Base-by-base conservation (phyloP, 805 yeast species). In the Myxozyma nipponensis region DNA sequence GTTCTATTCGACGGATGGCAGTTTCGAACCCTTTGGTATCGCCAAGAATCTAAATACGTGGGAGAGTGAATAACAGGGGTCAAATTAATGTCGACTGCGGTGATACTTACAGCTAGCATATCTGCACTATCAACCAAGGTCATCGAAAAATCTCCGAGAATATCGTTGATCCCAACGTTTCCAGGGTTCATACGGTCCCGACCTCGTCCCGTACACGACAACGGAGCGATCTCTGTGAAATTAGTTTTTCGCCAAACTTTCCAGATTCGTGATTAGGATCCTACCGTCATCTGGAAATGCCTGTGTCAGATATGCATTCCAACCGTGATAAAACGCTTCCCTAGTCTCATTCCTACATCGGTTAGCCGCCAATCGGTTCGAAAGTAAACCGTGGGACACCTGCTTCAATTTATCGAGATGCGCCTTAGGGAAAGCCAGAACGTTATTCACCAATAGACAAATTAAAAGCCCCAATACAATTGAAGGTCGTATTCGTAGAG, bases 71-170 rank as follows among this genome's bases (percentile, higher is more conserved):
- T n/a, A n/a, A n/a, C n/a, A n/a, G n/a, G n/a, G n/a, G n/a, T n/a
- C n/a, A n/a, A n/a, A n/a, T n/a, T n/a, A n/a, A n/a, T n/a, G n/a
- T n/a, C n/a, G 10, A 18, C 26, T 7, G 10, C 10, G 22, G 18
- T 5, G n/a, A 6, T 15, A 35, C 56, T 4, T 21, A 90, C 74
- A 4, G 90, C 82, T 52, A 86, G 76, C 13, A 91, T 82, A 54
- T 93, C 95, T 37, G 91, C 65, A 13, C 85, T 76, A 65, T 90
- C 98, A 24, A 90, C 70, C 42, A 89, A 67, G 0, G 96, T 87
- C 59, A 83, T 75, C 0, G 95, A 79, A 49, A 81, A 82, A 61
- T 88, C 88, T 0, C 97, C 97, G 70, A 88, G 66, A 0, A 84
- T 93, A 63, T 90, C 98, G 63, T 87, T 88, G 40, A 84, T 70